Evolutionary conservation across 2,329 filamentous ascomycete species (phyloP), one percentile per base, ranked within the genome.

Genomic region (Fusarium chlamydosporum): DNA sequence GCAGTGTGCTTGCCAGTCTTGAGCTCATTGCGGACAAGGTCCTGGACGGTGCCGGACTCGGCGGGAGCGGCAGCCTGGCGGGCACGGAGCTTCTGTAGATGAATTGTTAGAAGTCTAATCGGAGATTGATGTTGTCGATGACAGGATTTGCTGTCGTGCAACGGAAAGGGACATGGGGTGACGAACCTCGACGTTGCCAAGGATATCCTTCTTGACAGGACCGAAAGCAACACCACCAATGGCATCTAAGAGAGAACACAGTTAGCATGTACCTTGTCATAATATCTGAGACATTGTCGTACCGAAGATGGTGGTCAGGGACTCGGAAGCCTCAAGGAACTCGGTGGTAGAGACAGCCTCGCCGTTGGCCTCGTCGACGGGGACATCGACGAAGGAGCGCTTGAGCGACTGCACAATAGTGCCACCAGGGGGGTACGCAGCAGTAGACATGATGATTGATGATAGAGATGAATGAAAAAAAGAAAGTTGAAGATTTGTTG

Each of bases 261-360:
- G 35, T 75, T 64, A 72, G 70, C 51, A 43, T 13, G 8, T 16
- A 9, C 3, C 12, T 46, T 11, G 7, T 12, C 4, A 7, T 40
- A 3, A 13, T 16, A 6, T 15, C 23, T 18, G n/a, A 23, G 26
- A 20, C 15, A 29, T 26, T 46, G 3, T 48, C 74, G 29, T 75
- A 96, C 93, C 93, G 77, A 98, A 98, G 67, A 99, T 88, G 67
- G 89, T 92, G 54, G 91, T 92, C 79, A 98, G 82, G 58, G 92
- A 90, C 86, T 97, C 94, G 54, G 93, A 88, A 60, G 96, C 96
- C 71, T 97, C 92, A 69, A 98, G 91, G 82, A 98, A 99, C 79
- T 96, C 89, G 60, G 87, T 88, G 46, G 96, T 98, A 56, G 88
- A 82, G 76, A 98, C 89, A 65, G 89, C 91, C 83, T 93, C 91